Evolutionary conservation across 1,284 basidiomycete genomes (phyloP), one percentile per base, ranked within the genome.

Genomic region (Veloporphyrellus conicus): DNA sequence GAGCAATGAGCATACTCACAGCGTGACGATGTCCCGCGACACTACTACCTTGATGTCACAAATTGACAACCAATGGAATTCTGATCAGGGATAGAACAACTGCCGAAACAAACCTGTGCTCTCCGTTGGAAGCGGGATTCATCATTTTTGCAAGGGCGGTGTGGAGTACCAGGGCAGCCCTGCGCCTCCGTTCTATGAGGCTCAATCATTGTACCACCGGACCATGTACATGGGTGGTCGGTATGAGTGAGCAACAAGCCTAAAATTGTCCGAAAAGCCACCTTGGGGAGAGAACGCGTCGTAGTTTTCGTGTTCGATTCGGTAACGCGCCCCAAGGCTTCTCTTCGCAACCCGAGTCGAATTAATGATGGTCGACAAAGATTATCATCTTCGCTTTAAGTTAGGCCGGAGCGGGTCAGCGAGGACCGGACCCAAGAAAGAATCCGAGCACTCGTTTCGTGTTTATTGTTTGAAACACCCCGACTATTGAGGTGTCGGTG

Each of bases 381-480:
- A 54, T 12, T 61, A 61, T 57, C 58, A 49, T 23, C 56, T 61
- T 58, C 57, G 41, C 40, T 57, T 9, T 20, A 41, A 55, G 57
- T 46, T 54, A 34, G 45, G 46, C 36, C 18, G 41, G 50, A 25
- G 53, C 43, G 41, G 41, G 53, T 16, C 9, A 31, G 20, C 16
- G 27, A 37, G 20, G 27, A 34, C 39, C 40, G 42, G 33, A 55
- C 22, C 42, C 41, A 58, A 54, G 45, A 61, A 59, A 57, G 56
- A 58, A 58, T 45, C 43, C 41, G 35, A 38, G 27, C 36, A 33
- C 32, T 35, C 31, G 14, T 38, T 44, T 46, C 34, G 32, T 19
- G 16, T 3, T 36, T 44, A 34, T 39, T 56, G 59, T 60, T 60
- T 62, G n/a, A n/a, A n/a, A n/a, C 60, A 58, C 18, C 23, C 20